These are phyloP conservation scores for Ganoderma boninense DNA, from an alignment of 1,284 basidiomycete genomes.

Conservation along the genomic window DNA sequence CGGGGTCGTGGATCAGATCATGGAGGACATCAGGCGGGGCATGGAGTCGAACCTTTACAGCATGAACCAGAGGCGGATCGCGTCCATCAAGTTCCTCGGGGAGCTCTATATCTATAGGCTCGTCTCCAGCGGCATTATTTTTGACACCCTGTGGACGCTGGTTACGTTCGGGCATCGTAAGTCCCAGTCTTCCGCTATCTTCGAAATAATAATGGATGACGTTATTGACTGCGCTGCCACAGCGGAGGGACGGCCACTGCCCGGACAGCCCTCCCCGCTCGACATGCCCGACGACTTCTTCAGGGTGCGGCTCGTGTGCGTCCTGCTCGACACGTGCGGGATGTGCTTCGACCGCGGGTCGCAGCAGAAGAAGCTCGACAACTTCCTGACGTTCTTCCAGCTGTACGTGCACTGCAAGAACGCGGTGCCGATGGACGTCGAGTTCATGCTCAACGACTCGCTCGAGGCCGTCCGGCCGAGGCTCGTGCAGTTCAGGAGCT, in stretches of 20 bases:
- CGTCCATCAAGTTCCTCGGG: conserved; percentile 93
- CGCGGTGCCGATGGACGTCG: conserved; percentile 93
- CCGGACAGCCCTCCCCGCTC: conserved; percentile 76
- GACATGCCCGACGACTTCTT: conserved; percentile 98
- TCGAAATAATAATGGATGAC: conserved; percentile 6
- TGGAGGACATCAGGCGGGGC: conserved; percentile 92
- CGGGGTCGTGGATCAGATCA: conserved; percentile 90
- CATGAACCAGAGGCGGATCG: conserved; percentile 92
- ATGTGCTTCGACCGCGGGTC: conserved; percentile 96
- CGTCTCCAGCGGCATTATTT: conserved; percentile 88
- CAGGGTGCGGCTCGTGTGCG: conserved; percentile 91
- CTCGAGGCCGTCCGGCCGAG: conserved; percentile 91
- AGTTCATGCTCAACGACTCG: conserved; percentile 96
- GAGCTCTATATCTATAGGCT: conserved; percentile 98
- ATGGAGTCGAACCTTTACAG: conserved; percentile 96
- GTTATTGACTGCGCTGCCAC: conserved; percentile 21
- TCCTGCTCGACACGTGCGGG: conserved; percentile 95
- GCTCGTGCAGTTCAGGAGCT: conserved; percentile 69
- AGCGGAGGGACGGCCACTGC: conserved; percentile 93
- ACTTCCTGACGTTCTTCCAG: conserved; percentile 93
- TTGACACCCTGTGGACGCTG: conserved; percentile 94
- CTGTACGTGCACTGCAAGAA: conserved; percentile 89
- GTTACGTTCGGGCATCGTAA: conserved; percentile 96
- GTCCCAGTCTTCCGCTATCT: conserved; percentile 54
- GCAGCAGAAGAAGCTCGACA: conserved; percentile 91